Base-by-base conservation (phyloP, 257 asterid species). In the Petunia axillaris region DNA sequence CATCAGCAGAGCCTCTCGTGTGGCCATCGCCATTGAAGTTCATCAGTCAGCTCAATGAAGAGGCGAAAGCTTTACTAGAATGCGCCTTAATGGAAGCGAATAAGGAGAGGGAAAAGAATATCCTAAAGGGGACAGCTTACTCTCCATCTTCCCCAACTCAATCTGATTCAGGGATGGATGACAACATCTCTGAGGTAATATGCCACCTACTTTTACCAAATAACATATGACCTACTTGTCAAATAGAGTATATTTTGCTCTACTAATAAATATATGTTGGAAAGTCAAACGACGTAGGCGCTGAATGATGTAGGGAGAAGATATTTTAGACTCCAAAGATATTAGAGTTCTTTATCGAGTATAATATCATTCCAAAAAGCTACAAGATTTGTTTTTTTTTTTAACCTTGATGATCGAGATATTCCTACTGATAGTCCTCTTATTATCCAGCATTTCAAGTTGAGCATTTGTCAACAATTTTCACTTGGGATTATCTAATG, bases 11-110 rank as follows among this genome's bases (percentile, higher is more conserved):
- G 91, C 98, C 99, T 75, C 93, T 94, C n/a, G 97, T 94, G 7
- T 96, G 99, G 99, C 99, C 99, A 4, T 94, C 99, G 5, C 98
- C 98, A 77, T 81, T 96, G 81, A 96, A 96, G 85, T 89, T 96
- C 87, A 96, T 96, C 36, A 87, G 95, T n/a, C 98, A 94, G 86
- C 98, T 96, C 54, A 92, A 92, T 81, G 89, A 88, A 39, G 99
- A 96, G 59, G 96, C 97, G 1, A 96, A 94, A 84, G 88, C 90
- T 40, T 86, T 96, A 46, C 81, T 96, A 57, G 99, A 96, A 79
- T 83, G 68, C 2, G 99, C 98, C 9, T 84, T 96, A 58, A 93
- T 90, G 97, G 96, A 91, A 83, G 97, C 95, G 7, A 96, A 94
- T 64, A 87, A 86, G 66, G 97, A 92, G 83, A 86, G 98, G 85